Evolutionary conservation across 2,329 filamentous ascomycete genomes (phyloP), one percentile per base, ranked within the genome.

Genomic region (Sphaerulina vaccinii): DNA sequence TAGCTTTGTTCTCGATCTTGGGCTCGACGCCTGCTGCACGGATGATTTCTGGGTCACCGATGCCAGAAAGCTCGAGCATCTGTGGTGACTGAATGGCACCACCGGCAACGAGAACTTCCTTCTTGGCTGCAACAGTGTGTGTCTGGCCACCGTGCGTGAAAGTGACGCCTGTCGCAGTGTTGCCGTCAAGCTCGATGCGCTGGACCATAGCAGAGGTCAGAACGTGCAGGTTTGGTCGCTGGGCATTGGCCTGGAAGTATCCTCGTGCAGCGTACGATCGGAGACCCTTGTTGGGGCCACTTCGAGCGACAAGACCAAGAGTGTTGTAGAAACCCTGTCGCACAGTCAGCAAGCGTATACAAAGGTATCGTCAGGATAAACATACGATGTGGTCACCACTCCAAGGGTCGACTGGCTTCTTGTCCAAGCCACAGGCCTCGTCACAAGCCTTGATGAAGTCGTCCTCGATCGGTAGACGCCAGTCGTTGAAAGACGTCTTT

Each of bases 11-110:
- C 18, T 70, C 62, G 13, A 79, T 66, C 51, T 73, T 74, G 24
- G 71, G 65, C 10, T 70, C 60, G n/a, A 80, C 71, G 19, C 60
- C 60, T 32, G 60, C 60, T 39, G 55, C 54, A 19, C 51, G 49
- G 24, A 80, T 68, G 15, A 79, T 60, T 0, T 70, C 62, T 2
- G 70, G 67, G 39, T 73, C 70, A 3, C 83, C 83, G 33, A 86
- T 74, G 0, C 83, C 83, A 0, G 81, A 84, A 1, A 84, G 69
- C 56, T 86, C 82, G n/a, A 80, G 74, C 13, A 82, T 70, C 65
- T 79, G 81, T 4, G 77, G 83, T 8, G 79, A 82, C 62, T 78
- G 76, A 35, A 80, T 70, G 22, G 74, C 77, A 0, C 84, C 84
- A 0, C 81, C 81, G 3, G 78, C 77, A 2, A 87, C 65, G 32